Evolutionary conservation across 345 rosid species (phyloP), one percentile per base, ranked within the genome.

Genomic region (Gossypium ekmanianum): DNA sequence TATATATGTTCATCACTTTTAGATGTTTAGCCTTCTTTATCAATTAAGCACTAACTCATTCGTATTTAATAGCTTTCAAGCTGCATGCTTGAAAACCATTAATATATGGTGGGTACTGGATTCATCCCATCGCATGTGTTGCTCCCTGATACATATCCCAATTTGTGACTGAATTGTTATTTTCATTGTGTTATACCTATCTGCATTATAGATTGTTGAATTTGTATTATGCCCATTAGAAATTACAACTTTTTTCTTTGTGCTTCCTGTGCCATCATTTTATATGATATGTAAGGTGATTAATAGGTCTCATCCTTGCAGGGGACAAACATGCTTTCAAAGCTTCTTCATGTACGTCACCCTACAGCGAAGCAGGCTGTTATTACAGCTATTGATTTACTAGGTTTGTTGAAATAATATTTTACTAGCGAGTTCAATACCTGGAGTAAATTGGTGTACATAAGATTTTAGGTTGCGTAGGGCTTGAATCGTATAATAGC

Each of bases 251-350:
- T 27, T 74, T 73, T 66, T 71, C 12, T 11, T 76, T 75, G 54
- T 27, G 73, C 58, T 66, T 12, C 54, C 50, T 63, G 51, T 41
- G 57, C 74, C 18, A 29, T 61, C 72, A 50, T 11, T 66, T 79
- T 62, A 54, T 20, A 59, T 76, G 65, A 65, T 68, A 34, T 54
- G 58, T 52, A n/a, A 75, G 71, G 48, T 76, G 48, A 24, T 75
- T 75, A 51, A 12, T 79, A 47, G 58, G 77, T 81, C 51, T 78
- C 61, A 74, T 73, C 80, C 72, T 76, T 75, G 50, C 92, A 94
- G 98, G 98, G 98, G 56, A 94, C 98, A 41, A 94, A 94, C 83
- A 92, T 94, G 98, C 97, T 92, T 82, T 92, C 98, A 61, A 82
- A 93, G 76, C 98, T 94, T 87, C 97, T 94, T 86, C 94, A 94